Percentiles rank a stretch among this genome's conserved stretches.
phyloP scores from a whole-genome alignment of 2,329 filamentous ascomycete species.

The Nemania sp. region DNA sequence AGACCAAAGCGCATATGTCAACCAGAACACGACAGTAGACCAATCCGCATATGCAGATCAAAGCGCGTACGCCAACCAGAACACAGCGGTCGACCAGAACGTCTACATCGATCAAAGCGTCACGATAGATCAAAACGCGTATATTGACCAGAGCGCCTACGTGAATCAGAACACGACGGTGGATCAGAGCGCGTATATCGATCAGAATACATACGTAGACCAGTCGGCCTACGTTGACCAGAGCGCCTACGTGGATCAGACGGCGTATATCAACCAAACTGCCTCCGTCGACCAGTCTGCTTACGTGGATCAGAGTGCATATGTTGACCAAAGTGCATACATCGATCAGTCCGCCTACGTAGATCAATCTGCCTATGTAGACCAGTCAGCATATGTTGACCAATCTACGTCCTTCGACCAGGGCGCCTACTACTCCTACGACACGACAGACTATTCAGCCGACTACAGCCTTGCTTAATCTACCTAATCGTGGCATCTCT shows the following conservation, averaged over 20 bases:
- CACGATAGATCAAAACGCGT: constrained; percentile 4
- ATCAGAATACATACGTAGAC: constrained; percentile 6
- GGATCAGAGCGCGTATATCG: constrained; percentile 7
- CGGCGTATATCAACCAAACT: constrained; percentile 10
- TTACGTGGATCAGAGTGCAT: constrained; percentile 3
- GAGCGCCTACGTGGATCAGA: constrained; percentile 11
- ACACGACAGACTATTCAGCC: constrained; percentile 19
- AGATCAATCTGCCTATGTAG: constrained; percentile 4
- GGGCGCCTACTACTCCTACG: too few species aligned
- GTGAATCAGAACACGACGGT: constrained; percentile 10
- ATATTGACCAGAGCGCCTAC: constrained; percentile 9
- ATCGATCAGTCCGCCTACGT: constrained; percentile 2
- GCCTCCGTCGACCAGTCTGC: neutral
- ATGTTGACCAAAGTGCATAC: constrained; percentile 9
- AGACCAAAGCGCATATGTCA: constrained; percentile 1
- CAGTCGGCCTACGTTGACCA: constrained; percentile 14
- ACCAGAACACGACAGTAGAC: constrained; percentile 3
- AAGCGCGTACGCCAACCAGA: constrained; percentile 6
- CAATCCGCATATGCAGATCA: constrained; percentile 13
- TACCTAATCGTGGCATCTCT: neutral
- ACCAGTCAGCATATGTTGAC: constrained; percentile 6
- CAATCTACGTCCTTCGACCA: constrained; percentile 2
- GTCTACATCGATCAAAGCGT: neutral
- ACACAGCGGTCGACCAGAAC: neutral
- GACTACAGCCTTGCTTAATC: constrained; percentile 12